Base-by-base conservation (phyloP, 176 grass and related monocot species). In the Carex myosuroides region DNA sequence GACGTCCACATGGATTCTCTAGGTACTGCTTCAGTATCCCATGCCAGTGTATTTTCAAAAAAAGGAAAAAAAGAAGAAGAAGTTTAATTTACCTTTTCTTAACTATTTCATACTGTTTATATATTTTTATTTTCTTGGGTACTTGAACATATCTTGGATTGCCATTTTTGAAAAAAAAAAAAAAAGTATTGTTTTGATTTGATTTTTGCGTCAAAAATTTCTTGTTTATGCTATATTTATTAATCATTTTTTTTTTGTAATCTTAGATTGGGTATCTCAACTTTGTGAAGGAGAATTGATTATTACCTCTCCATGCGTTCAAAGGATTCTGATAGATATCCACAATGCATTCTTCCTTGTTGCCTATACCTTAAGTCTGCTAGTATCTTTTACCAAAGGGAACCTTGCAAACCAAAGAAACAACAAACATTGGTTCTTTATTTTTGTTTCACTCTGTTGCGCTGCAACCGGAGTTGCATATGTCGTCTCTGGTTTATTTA, bases 251-350 rank as follows among this genome's bases (percentile, higher is more conserved):
- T 82, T 4, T 79, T 30, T 53, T 79, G 26, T 9, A 60, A 39
- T 72, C 21, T 35, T 74, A 85, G 83, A 67, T 76, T 76, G 83
- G 83, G n/a, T 73, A 56, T 56, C 35, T 69, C 84, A 21, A 33
- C 26, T 86, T 53, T 86, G 83, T 32, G 78, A 64, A 42, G 33
- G 68, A 87, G 76, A 41, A 41, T 90, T 90, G 52, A 52, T 67
- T 87, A 35, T 85, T 79, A 74, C 65, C 29, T 87, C 89, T 22
- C 53, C 81, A 12, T 87, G 81, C 64, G 75, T 75, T 69, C 75
- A 87, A 70, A 85, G 82, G 64, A 87, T 8, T 79, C 52, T 87
- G 10, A 82, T 90, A 85, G 89, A 90, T 85, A 42, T 87, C 9
- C 17, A 78, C n/a, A 90, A 85, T 71, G 37, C 80, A 35, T 18